Evolutionary conservation across 805 yeast species (phyloP), one percentile per base, ranked within the genome.

Genomic region (Candida tallmaniae): DNA sequence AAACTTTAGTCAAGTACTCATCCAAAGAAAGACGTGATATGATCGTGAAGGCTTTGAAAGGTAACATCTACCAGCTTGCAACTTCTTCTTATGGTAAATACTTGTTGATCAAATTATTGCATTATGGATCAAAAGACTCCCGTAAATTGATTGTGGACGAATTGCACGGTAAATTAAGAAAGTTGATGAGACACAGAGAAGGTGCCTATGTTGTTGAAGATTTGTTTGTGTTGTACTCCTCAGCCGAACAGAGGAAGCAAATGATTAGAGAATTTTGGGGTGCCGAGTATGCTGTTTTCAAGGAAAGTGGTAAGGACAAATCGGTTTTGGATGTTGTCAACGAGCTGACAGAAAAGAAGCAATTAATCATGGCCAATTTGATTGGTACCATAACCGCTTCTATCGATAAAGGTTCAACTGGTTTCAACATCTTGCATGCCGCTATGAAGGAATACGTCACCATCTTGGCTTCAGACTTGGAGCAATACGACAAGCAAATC

Each of bases 201-300:
- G 98, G 97, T 62, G 97, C 97, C 10, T 88, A 90, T 52, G 97
- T 90, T 25, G 88, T 89, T 45, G 97, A 90, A 62, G 98, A 90
- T 69, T 70, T 86, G 51, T 90, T 70, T 55, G 85, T 86, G 16
- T 74, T 88, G 38, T 90, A 89, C 59, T 78, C 96, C 8, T 77
- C 87, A 16, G 74, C 82, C 20, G 85, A 80, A 43, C 97, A 90
- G 62, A 84, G 77, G 59, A 76, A 77, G 36, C 96, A 86, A 62
- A 89, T 90, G 83, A 78, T 90, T 46, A 78, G 93, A 61, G 98
- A 90, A 64, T 90, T 90, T 56, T 90, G 95, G 87, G 98, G 97
- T 35, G 76, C 96, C 9, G 95, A 87, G 62, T 90, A 83, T 57
- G 96, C 96, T 14, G 79, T 86, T 9, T 90, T 90, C 68, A 80